These are phyloP conservation scores for Penicillium sp. DNA, from an alignment of 2,329 filamentous ascomycete species.

Conservation along the genomic window DNA sequence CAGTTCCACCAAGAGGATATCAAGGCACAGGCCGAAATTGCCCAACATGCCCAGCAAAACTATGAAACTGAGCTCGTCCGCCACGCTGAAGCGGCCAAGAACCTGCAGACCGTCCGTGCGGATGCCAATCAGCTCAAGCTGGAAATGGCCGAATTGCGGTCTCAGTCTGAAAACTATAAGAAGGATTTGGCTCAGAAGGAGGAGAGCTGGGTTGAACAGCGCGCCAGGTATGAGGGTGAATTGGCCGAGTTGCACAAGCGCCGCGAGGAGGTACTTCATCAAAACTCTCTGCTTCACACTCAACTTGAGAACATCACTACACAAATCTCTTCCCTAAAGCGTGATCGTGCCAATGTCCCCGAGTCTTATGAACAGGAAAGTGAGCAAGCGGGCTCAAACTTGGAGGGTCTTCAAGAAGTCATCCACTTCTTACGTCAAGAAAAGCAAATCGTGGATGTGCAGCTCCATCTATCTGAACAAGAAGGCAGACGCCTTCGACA, in stretches of 20 bases:
- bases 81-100: slow-evolving; percentile 91
- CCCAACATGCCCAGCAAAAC: slow-evolving; percentile 86
- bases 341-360: slow-evolving; percentile 62
- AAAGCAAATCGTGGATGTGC: slow-evolving; percentile 97
- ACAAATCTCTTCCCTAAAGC: slow-evolving; percentile 77
- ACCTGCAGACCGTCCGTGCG: slow-evolving; percentile 71
- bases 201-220: slow-evolving; percentile 81
- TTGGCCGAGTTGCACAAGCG: slow-evolving; percentile 73
- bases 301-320: slow-evolving; percentile 80
- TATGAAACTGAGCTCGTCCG: slow-evolving; percentile 94
- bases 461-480: slow-evolving; percentile 83
- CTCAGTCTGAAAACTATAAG: slow-evolving; percentile 83
- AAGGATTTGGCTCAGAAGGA: slow-evolving; percentile 75
- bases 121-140: slow-evolving; percentile 82
- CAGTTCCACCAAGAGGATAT: slow-evolving; percentile 88
- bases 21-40: slow-evolving; percentile 89
- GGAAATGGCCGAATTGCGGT: slow-evolving; percentile 69
- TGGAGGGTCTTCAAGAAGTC: slow-evolving; percentile 81
- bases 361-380: slow-evolving; percentile 52
- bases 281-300: slow-evolving; percentile 86
- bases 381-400: slow-evolving; percentile 51
- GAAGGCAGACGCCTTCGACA: slow-evolving; percentile 87
- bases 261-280: slow-evolving; percentile 78
- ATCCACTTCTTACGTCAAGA: slow-evolving; percentile 89
- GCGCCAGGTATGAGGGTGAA: slow-evolving; percentile 78